Evolutionary conservation across 345 rosid species (phyloP).

Genomic region (Eucalyptus curtisii): DNA sequence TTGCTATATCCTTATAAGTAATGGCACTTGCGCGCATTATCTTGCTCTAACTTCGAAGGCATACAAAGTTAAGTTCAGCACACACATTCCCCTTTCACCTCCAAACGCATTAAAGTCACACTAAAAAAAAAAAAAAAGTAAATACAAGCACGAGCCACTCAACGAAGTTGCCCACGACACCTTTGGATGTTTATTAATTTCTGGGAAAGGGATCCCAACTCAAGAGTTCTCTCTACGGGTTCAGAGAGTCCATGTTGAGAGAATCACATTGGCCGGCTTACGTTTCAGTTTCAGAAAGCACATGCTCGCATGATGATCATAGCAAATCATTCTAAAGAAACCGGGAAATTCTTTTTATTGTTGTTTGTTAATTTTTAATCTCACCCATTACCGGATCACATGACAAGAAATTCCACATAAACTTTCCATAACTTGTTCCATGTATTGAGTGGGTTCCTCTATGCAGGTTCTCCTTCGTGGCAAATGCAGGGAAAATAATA

Average conservation of each 20-base stretch:
- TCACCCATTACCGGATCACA: too few relatives aligned
- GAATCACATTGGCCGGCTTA: background rate
- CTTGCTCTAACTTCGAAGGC: background rate
- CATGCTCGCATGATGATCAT: background rate
- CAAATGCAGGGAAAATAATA: too few relatives aligned
- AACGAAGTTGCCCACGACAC: background rate
- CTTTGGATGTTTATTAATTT: background rate
- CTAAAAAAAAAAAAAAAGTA: background rate
- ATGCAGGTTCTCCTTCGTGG: too few relatives aligned
- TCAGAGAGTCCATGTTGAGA: background rate
- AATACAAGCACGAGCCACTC: background rate
- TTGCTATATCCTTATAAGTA: background rate
- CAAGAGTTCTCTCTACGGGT: background rate
- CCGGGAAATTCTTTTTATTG: background rate
- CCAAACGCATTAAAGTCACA: background rate
- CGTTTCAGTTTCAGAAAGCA: background rate
- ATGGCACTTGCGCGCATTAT: background rate
- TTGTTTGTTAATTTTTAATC: background rate
- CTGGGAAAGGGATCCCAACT: background rate
- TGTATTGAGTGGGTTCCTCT: too few relatives aligned
- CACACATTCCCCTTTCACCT: background rate
- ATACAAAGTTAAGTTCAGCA: background rate
- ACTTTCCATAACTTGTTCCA: too few relatives aligned
- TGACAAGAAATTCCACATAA: too few relatives aligned
- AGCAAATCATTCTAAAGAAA: background rate